A percentile compares a stretch with the other conserved stretches of the same genome.
Evolutionary conservation across 352 stramenopile genomes (phyloP).

Genomic region (Globisporangium abappressorium): DNA sequence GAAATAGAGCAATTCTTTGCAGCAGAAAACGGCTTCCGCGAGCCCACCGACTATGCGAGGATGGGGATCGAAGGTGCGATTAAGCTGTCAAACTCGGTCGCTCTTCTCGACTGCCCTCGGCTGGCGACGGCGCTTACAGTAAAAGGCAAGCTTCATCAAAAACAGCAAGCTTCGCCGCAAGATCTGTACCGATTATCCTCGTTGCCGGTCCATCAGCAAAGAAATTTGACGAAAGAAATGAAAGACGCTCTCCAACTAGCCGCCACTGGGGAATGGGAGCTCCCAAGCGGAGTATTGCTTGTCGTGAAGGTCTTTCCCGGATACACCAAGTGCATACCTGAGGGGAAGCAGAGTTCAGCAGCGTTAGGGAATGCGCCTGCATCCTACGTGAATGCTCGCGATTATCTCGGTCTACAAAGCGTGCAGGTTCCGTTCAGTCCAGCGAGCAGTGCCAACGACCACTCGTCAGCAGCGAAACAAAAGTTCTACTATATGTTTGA

Average conservation of each 20-base stretch:
- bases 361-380: background rate
- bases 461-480: slow-evolving; percentile 33
- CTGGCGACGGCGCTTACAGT: slow-evolving; percentile 24
- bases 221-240: slow-evolving; percentile 33
- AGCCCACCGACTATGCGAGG: slow-evolving; percentile 39
- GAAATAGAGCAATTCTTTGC: slow-evolving; percentile 59
- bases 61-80: slow-evolving; percentile 59
- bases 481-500: slow-evolving; percentile 83
- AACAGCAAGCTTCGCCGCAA: slow-evolving; percentile 16
- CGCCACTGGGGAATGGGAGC: slow-evolving; percentile 39
- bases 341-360: slow-evolving; percentile 7
- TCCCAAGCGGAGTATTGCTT: slow-evolving; percentile 48
- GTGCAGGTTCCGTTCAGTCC: slow-evolving; percentile 36
- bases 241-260: slow-evolving; percentile 37
- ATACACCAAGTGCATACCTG: slow-evolving; percentile 42
- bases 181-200: slow-evolving; percentile 20
- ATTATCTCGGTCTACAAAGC: slow-evolving; percentile 51
- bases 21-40: slow-evolving; percentile 68
- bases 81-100: slow-evolving; percentile 74
- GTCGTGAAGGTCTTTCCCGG: slow-evolving; percentile 86
- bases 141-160: slow-evolving; percentile 23
- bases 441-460: background rate
- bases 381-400: slow-evolving; percentile 15
- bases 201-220: slow-evolving; percentile 23
- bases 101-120: slow-evolving; percentile 45